A percentile compares a stretch with the other conserved stretches of the same genome.
These are phyloP conservation scores for Neurospora sp. DNA, from an alignment of 495 filamentous ascomycete species.

Conservation along the genomic window DNA sequence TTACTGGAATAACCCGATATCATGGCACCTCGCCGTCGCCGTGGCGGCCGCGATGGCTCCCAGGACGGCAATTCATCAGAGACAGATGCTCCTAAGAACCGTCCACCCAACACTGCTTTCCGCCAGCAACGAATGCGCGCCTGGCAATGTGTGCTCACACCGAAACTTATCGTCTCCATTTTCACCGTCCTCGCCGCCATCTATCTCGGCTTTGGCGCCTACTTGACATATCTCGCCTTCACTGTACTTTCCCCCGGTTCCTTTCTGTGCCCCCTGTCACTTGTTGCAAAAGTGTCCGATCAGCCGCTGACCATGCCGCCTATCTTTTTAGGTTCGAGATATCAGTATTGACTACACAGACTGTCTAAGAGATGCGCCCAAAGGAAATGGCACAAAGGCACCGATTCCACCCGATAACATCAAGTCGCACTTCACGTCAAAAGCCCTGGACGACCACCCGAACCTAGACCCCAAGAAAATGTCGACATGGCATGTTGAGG, in stretches of 20 bases:
- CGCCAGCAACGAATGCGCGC: conserved; percentile 29
- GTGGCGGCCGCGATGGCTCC: conserved; percentile 15
- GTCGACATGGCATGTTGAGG: conserved; percentile 19
- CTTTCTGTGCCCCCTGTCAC: background rate
- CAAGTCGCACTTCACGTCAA: conserved; percentile 53
- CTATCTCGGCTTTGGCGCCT: conserved; percentile 26
- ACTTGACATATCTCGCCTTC: conserved; percentile 21
- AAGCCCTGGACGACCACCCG: conserved; percentile 15
- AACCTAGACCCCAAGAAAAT: conserved; percentile 12
- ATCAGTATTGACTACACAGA: conserved; percentile 81
- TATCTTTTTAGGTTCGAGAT: conserved; percentile 66
- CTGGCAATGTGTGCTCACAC: conserved; percentile 29
- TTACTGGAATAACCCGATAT: conserved; percentile 1
- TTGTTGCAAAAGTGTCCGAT: conserved; percentile 1
- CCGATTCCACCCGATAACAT: conserved; percentile 47
- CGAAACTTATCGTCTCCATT: conserved; percentile 27
- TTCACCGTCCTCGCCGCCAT: conserved; percentile 25
- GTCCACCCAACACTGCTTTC: conserved; percentile 27
- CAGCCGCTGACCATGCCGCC: conserved; percentile 19
- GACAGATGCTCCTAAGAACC: conserved; percentile 21
- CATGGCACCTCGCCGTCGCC: conserved; percentile 26
- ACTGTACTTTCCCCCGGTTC: conserved; percentile 13
- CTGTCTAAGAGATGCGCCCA: conserved; percentile 47
- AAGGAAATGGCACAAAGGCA: conserved; percentile 5
- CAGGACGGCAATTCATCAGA: conserved; percentile 13